Evolutionary conservation across 1,284 basidiomycete species (phyloP), one percentile per base, ranked within the genome.

Genomic region (Apiotrichum sp.): DNA sequence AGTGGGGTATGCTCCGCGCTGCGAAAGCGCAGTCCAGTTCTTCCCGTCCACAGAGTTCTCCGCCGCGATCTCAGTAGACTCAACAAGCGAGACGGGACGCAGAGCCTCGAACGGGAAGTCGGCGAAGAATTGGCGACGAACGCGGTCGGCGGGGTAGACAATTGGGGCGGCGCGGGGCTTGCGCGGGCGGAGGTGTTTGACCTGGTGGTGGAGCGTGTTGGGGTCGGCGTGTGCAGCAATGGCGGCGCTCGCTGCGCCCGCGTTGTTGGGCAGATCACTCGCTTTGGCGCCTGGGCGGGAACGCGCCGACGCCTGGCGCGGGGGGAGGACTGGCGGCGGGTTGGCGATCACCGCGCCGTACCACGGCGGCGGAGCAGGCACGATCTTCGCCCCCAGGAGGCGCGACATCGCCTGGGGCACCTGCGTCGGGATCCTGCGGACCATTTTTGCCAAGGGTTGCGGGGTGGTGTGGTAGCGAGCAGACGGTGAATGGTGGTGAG

Each of bases 61-160:
- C 38, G 77, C 81, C 44, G 79, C 80, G 39, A 78, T 67, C 31
- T 68, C 70, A 56, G 66, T 66, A 36, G 71, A 69, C 77, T 98
- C 95, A 1, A 89, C 83, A 50, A 98, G 75, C 10, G 83, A 86
- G 13, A 82, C 80, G 2, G 91, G 86, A 42, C 93, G 82, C 73
- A 93, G 88, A 1, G 90, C 87, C 77, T 98, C 93, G 72, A 97
- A 98, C 2, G 95, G 93, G 71, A 97, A 93, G 77, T 98, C 95
- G 52, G 82, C 80, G 79, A 93, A 98, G 81, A 98, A 98, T 73
- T 91, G 89, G 53, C 84, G 80, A 46, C 95, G 84, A 52, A 98
- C 80, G 57, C 83, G 80, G 76, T 98, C 95, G 71, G 93, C 90
- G 34, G 88, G 65, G 73, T 95, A 97, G 49, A 82, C 80, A 57